Base-by-base conservation (phyloP, 2,329 filamentous ascomycete genomes). In the Talaromyces verruculosus region DNA sequence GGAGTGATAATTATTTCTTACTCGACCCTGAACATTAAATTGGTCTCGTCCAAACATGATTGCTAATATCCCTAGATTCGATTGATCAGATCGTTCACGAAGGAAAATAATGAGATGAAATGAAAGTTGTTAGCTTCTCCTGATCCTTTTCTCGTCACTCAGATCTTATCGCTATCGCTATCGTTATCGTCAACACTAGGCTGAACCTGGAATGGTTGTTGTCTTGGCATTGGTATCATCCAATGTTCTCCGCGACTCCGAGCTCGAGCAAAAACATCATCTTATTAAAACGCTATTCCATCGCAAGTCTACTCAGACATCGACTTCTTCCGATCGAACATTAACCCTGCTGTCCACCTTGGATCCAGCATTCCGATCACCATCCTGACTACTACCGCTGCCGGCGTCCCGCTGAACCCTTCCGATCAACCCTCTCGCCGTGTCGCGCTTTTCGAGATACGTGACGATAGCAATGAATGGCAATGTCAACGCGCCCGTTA, bases 381-480 rank as follows among this genome's bases (percentile, higher is more conserved):
- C 59, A 57, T 41, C 30, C n/a, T 63, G 51, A 8, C 10, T 19
- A 15, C 25, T 25, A 62, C 8, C 13, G 19, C 19, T 22, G 6
- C 30, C 35, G 11, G 19, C 25, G 43, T 53, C 60, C n/a, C 39
- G 43, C 2, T n/a, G 35, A 11, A 66, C 15, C 53, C 59, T 49
- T 13, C 74, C 74, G 65, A 76, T 73, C 51, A 67, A 68, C 1
- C 74, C 74, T 30, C 53, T 71, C 11, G 65, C 64, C 2, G 72
- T 61, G 41, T 71, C 75, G 43, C 69, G 67, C 51, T 69, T 76
- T 67, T 80, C 78, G 6, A 81, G 65, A 61, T 73, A 77, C 1
- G 77, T 75, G 69, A 81, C 80, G 0, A 80, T 45, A 2, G 72
- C 67, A 10, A 80, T 75, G 0, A 79, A 72, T 0, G 78, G 79